Base-by-base conservation (phyloP, 176 grass and related monocot species). In the Triticum turgidum region DNA sequence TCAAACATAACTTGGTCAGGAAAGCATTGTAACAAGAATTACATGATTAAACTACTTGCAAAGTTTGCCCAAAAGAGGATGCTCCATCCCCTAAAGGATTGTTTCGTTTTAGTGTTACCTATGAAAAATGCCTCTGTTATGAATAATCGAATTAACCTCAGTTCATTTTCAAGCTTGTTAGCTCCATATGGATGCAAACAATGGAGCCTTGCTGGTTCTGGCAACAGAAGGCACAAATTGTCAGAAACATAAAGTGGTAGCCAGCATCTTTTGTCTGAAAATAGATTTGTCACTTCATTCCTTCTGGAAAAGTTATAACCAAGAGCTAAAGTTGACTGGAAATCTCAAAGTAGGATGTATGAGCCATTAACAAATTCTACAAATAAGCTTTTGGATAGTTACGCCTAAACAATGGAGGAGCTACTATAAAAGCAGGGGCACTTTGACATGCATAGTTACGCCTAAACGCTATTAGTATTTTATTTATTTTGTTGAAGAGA, bases 171-270 rank as follows among this genome's bases (percentile, higher is more conserved):
- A 27, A 77, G 61, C 72, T 67, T 77, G 49, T 74, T 49, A 54
- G 56, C 41, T 65, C 39, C 78, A 74, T 69, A 49, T 67, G 64
- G 44, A 87, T 77, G 24, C 47, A 63, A 34, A 35, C 12, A 88
- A 32, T 29, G 68, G 65, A 82, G 17, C 61, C 73, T 82, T 66
- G 61, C 69, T 82, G 45, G 45, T 51, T 39, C 61, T 59, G 86
- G 67, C 79, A 58, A 58, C 22, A 61, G 1, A 37, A 51, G 74
- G 79, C 49, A 76, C 41, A 75, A 38, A 38, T 65, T 20, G 81
- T 81, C 54, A 33, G 20, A 39, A 56, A 68, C 14, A 17, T 69
- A 20, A n/a, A 77, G 68, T 81, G 27, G 52, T 52, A 63, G 38
- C 22, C 5, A 3, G 41, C 39, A 54, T 61, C 77, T 72, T 80